These are phyloP conservation scores for Butyriboletus loyo DNA, from an alignment of 768 basidiomycete genomes.

Conservation along the genomic window DNA sequence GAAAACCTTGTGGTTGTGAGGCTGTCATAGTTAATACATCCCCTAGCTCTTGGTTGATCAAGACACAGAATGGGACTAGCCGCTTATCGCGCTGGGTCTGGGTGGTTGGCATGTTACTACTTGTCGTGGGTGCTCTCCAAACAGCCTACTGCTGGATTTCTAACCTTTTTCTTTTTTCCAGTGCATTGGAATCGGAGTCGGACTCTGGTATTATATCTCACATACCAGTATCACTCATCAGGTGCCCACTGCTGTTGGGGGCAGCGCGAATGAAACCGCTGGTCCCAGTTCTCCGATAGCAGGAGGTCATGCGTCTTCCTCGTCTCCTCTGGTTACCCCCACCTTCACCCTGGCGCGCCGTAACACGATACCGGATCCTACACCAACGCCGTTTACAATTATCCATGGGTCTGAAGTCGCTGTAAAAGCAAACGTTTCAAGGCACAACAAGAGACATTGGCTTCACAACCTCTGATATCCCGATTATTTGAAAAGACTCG, in stretches of 20 bases:
- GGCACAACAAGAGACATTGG: conserved; percentile 12
- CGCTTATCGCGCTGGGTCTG: conserved; percentile 67
- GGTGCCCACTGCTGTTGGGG: conserved; percentile 62
- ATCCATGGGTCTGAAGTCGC: conserved; percentile 7
- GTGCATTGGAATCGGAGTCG: conserved; percentile 55
- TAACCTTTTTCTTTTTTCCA: conserved; percentile 15
- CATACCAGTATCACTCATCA: conserved; percentile 48
- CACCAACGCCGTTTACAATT: conserved; percentile 9
- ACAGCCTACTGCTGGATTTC: background rate
- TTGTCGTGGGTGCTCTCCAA: conserved; percentile 42
- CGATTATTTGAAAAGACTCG: background rate
- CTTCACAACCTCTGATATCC: conserved; percentile 9
- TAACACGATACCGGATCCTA: conserved; percentile 16
- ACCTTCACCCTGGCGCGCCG: conserved; percentile 57
- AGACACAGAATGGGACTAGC: conserved; percentile 54
- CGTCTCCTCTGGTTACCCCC: conserved; percentile 49
- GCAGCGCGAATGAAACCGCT: conserved; percentile 47
- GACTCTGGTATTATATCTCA: conserved; percentile 56
- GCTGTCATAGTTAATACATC: background rate
- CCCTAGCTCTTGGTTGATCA: conserved; percentile 61
- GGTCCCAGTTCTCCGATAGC: conserved; percentile 16
- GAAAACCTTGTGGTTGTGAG: background rate
- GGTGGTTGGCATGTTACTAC: conserved; percentile 57
- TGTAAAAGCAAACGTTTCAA: background rate
- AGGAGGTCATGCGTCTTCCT: conserved; percentile 16